Conservation (phyloP, 805 yeast species). For the Metschnikowia santaceciliae region DNA sequence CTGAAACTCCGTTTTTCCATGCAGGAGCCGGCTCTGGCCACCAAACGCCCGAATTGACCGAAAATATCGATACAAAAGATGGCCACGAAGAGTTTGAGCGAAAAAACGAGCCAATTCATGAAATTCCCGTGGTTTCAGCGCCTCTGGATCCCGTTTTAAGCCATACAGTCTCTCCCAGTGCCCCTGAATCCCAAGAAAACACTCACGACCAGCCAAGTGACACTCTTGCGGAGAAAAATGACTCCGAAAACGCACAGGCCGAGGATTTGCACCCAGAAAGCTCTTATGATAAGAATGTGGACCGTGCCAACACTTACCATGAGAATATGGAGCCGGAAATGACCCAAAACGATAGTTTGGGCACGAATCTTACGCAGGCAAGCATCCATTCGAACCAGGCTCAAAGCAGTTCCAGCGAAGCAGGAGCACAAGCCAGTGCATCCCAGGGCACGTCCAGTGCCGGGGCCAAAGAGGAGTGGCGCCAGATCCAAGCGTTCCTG, state of each 20-base stretch:
- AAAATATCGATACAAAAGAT: background rate
- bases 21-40: background rate
- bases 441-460: background rate
- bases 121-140: background rate
- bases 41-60: background rate
- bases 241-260: too few relatives aligned
- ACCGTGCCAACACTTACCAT: too few relatives aligned
- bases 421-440: background rate
- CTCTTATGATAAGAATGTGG: too few relatives aligned
- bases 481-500: background rate
- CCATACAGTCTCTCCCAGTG: background rate
- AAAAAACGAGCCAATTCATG: background rate
- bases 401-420: too few relatives aligned
- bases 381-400: too few relatives aligned
- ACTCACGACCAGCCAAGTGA: background rate
- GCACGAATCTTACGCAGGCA: background rate
- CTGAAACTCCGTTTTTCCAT: background rate
- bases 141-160: background rate
- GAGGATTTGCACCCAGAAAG: too few relatives aligned
- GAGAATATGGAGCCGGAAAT: too few relatives aligned
- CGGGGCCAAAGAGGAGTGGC: background rate
- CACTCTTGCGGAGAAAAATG: too few relatives aligned
- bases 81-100: background rate
- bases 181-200: background rate
- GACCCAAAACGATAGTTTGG: background rate